phyloP scores from a whole-genome alignment of 2,329 filamentous ascomycete genomes.

The Didymella lethalis region DNA sequence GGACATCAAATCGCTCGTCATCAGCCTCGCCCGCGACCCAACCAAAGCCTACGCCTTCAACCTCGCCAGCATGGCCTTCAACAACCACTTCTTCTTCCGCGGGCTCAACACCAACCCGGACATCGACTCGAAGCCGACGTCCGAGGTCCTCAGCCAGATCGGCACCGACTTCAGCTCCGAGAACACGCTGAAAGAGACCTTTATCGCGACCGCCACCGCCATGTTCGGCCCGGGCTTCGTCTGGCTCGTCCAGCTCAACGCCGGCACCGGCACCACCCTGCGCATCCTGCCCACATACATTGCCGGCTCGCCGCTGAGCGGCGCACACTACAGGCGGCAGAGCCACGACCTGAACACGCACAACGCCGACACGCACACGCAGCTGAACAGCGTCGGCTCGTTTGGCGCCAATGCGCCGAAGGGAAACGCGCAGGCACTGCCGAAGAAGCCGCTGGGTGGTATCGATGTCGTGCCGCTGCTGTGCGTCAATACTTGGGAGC shows the following conservation, averaged over 20 bases:
- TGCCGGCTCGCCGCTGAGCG: constrained; percentile 85
- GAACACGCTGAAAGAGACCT: constrained; percentile 80
- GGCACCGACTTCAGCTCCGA: constrained; percentile 79
- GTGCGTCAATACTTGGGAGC: constrained; percentile 96
- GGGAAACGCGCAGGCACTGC: constrained; percentile 21
- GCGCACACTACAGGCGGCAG: constrained; percentile 80
- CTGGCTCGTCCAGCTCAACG: constrained; percentile 76
- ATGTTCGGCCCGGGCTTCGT: constrained; percentile 99
- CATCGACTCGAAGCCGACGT: constrained; percentile 37
- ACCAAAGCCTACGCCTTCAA: constrained; percentile 85
- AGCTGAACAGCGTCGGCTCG: constrained; percentile 50
- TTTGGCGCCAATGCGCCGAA: constrained; percentile 48
- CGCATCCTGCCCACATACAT: constrained; percentile 88
- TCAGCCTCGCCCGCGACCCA: constrained; percentile 81
- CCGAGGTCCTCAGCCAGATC: constrained; percentile 68
- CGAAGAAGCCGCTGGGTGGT: constrained; percentile 68
- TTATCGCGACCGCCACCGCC: constrained; percentile 79
- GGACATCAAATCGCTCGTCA: constrained; percentile 71
- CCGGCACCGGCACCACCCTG: constrained; percentile 54
- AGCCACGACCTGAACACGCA: constrained; percentile 73
- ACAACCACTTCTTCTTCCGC: constrained; percentile 86
- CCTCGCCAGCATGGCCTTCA: constrained; percentile 94
- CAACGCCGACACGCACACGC: constrained; percentile 41
- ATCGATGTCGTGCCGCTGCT: constrained; percentile 77
- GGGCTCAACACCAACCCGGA: constrained; percentile 53